Evolutionary conservation across 2,329 filamentous ascomycete genomes (phyloP).

Genomic region (Exophiala dermatitidis): DNA sequence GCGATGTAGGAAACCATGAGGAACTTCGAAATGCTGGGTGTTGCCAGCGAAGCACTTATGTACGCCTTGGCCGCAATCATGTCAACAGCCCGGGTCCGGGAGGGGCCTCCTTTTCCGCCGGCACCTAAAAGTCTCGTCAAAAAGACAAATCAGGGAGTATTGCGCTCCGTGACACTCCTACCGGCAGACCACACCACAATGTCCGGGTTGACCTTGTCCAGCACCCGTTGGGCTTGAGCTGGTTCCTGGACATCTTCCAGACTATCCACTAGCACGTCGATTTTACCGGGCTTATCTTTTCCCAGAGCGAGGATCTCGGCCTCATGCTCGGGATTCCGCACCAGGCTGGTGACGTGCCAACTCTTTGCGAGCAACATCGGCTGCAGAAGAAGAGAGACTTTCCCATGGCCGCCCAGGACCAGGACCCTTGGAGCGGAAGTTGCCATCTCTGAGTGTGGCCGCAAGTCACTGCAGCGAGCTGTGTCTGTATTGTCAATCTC

Average conservation of each 20-base stretch:
- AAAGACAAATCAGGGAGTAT: neutral
- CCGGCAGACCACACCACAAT: slow-evolving; percentile 44
- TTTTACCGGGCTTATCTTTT: slow-evolving; percentile 52
- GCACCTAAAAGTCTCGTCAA: slow-evolving; percentile 37
- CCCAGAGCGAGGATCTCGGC: slow-evolving; percentile 56
- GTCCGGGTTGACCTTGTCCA: slow-evolving; percentile 42
- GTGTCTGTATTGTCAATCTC: neutral
- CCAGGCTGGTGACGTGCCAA: slow-evolving; percentile 71
- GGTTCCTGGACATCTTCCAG: slow-evolving; percentile 63
- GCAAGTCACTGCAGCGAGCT: too few species aligned
- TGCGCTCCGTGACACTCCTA: slow-evolving; percentile 23
- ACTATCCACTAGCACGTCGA: slow-evolving; percentile 63
- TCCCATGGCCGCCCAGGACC: slow-evolving; percentile 74
- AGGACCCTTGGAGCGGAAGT: slow-evolving; percentile 49
- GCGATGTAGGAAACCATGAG: slow-evolving; percentile 50
- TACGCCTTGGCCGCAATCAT: slow-evolving; percentile 50
- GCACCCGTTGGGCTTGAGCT: slow-evolving; percentile 54
- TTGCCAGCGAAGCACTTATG: slow-evolving; percentile 43
- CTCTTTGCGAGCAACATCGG: slow-evolving; percentile 65
- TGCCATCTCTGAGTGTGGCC: neutral
- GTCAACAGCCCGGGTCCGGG: slow-evolving; percentile 47
- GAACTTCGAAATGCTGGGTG: slow-evolving; percentile 46
- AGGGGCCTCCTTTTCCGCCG: slow-evolving; percentile 48
- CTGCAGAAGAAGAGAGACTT: slow-evolving; percentile 66
- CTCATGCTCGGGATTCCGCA: slow-evolving; percentile 65